A percentile compares a stretch with the other conserved stretches of the same genome.
phyloP scores from a whole-genome alignment of 768 basidiomycete genomes.

The Termitomyces sp. region DNA sequence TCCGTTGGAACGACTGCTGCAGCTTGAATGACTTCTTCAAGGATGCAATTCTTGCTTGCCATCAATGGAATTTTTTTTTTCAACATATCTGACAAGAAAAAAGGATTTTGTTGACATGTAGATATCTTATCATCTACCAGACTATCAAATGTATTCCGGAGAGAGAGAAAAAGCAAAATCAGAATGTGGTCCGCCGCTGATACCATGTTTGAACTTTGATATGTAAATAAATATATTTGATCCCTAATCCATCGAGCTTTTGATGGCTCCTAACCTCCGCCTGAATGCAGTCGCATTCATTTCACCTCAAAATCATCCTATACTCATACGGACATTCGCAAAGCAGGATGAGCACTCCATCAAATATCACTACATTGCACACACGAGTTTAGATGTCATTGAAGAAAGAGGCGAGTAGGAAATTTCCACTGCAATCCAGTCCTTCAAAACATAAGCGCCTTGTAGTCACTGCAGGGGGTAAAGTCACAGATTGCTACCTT shows the following conservation, averaged over 20 bases:
- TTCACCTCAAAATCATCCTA: constrained; percentile 77
- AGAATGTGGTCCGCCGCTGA: background rate
- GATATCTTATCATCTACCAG: background rate
- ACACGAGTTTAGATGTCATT: constrained; percentile 85
- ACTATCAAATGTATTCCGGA: background rate
- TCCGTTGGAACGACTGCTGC: constrained; percentile 12
- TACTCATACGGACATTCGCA: constrained; percentile 70
- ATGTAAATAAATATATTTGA: background rate
- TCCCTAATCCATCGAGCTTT: background rate
- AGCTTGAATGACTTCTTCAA: background rate
- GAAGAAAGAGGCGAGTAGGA: constrained; percentile 76
- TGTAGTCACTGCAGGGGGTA: constrained; percentile 44
- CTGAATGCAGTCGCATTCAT: constrained; percentile 84
- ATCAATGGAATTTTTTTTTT: background rate
- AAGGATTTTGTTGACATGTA: background rate
- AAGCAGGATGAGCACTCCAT: constrained; percentile 49
- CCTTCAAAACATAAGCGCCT: background rate
- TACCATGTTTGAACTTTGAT: background rate
- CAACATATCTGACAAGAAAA: background rate
- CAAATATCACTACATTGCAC: constrained; percentile 89
- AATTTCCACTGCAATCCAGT: constrained; percentile 4
- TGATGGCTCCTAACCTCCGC: constrained; percentile 63
- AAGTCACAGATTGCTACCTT: constrained; percentile 73
- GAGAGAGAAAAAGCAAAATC: background rate
- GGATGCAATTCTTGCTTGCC: background rate